A percentile compares a stretch with the other conserved stretches of the same genome.
Conservation (phyloP, 129 eudicot species). For the Flaveria brownii region DNA sequence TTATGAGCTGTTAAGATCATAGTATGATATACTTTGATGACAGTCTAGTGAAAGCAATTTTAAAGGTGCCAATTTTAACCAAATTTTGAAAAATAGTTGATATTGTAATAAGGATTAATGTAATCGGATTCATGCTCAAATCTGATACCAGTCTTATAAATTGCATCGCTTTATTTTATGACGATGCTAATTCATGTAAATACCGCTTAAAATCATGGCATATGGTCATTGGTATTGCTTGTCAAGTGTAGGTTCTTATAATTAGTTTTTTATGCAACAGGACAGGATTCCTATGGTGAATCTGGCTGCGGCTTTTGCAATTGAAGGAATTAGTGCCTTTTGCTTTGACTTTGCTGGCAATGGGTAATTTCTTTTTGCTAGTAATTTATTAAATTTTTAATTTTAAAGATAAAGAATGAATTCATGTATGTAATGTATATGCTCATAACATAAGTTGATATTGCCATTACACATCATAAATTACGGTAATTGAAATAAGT, state of each 20-base stretch:
- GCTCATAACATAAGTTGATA: background rate
- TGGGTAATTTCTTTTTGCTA: constrained; percentile 51
- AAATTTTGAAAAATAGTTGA: background rate
- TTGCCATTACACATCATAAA: background rate
- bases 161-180: background rate
- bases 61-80: background rate
- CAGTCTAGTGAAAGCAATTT: background rate
- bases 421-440: no score
- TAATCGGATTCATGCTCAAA: background rate
- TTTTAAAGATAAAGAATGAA: background rate
- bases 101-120: background rate
- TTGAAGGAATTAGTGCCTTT: constrained; percentile 68
- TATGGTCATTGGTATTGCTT: constrained; percentile 3
- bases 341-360: constrained; percentile 91
- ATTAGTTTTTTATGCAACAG: constrained; percentile 31
- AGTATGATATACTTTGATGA: background rate
- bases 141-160: background rate
- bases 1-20: constrained; percentile 20
- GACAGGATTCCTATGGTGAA: constrained; percentile 82
- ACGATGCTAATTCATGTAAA: background rate
- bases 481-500: background rate
- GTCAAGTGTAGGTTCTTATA: constrained; percentile 5
- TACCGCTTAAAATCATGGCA: background rate
- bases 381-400: background rate
- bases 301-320: constrained; percentile 68